Evolutionary conservation across 2,329 filamentous ascomycete species (phyloP).

Genomic region (Scedosporium apiospermum): DNA sequence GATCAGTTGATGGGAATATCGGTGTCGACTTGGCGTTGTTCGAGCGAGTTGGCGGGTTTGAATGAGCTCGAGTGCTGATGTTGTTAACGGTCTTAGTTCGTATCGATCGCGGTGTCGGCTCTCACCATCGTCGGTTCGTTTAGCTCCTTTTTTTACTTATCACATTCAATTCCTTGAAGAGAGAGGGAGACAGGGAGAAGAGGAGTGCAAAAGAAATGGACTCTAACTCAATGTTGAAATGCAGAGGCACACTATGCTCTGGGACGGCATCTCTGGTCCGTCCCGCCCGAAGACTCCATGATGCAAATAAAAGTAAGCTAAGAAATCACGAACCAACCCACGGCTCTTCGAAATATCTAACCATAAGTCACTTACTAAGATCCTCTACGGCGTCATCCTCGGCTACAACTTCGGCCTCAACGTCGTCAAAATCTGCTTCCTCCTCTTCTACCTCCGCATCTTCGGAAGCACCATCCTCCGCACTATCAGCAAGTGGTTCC

Average conservation of each 20-base stretch:
- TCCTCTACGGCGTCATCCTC: constrained; percentile 16
- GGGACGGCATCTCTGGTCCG: constrained; percentile 15
- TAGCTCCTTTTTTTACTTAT: neutral
- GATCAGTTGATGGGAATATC: neutral
- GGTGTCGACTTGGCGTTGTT: no score
- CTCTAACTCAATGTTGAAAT: no score
- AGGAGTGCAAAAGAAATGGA: no score
- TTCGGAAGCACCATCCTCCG: constrained; percentile 14
- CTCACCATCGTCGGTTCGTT: neutral
- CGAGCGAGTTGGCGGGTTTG: no score
- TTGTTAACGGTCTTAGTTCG: constrained; percentile 10
- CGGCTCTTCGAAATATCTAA: neutral
- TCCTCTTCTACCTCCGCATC: constrained; percentile 21
- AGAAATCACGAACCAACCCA: neutral
- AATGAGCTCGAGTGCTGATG: neutral
- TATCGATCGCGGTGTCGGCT: constrained; percentile 10
- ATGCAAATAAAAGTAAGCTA: constrained; percentile 15
- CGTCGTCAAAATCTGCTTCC: constrained; percentile 19
- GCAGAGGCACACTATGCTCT: constrained; percentile 17
- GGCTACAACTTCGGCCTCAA: constrained; percentile 21
- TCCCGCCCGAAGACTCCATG: constrained; percentile 10
- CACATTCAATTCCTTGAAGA: neutral
- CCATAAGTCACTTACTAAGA: constrained; percentile 9
- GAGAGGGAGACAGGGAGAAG: no score
- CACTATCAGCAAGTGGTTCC: constrained; percentile 16